A percentile compares a stretch with the other conserved stretches of the same genome.
phyloP scores from a whole-genome alignment of 2,329 filamentous ascomycete species.

The Monilinia vaccinii-corymbosi region DNA sequence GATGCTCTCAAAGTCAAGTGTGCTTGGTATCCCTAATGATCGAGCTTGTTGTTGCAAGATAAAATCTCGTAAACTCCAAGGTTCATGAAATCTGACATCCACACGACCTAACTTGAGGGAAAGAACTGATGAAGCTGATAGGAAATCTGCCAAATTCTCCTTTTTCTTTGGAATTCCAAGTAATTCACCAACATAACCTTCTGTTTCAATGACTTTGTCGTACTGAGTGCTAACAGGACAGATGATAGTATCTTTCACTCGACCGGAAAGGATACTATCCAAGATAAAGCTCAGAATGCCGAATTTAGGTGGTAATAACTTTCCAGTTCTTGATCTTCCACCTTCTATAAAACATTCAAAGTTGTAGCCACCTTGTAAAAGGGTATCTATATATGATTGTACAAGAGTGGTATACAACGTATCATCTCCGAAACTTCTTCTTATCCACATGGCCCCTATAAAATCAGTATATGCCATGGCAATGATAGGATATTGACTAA shows the following conservation, averaged over 20 bases:
- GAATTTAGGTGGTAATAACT: slow-evolving; percentile 88
- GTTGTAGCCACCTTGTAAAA: slow-evolving; percentile 86
- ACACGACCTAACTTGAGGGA: slow-evolving; percentile 84
- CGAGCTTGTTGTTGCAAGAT: slow-evolving; percentile 65
- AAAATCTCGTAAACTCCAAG: slow-evolving; percentile 82
- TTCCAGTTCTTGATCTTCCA: slow-evolving; percentile 84
- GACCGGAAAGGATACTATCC: slow-evolving; percentile 79
- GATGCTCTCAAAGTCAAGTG: slow-evolving; percentile 38
- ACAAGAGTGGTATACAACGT: slow-evolving; percentile 86
- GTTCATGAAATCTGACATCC: slow-evolving; percentile 91
- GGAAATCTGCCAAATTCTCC: slow-evolving; percentile 82
- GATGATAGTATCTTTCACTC: slow-evolving; percentile 84
- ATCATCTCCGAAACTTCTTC: slow-evolving; percentile 86
- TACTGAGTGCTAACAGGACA: slow-evolving; percentile 97
- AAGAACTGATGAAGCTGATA: slow-evolving; percentile 78
- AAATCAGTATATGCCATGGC: background rate
- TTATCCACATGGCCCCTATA: slow-evolving; percentile 83
- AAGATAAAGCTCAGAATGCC: slow-evolving; percentile 88
- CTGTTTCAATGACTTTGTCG: slow-evolving; percentile 97
- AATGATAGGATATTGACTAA: slow-evolving; percentile 21
- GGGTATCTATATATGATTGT: slow-evolving; percentile 87
- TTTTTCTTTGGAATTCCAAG: slow-evolving; percentile 92
- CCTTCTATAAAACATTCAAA: slow-evolving; percentile 98
- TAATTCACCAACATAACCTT: slow-evolving; percentile 91
- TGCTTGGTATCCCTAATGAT: slow-evolving; percentile 40